Percentiles rank a stretch among this genome's conserved stretches.
These are phyloP conservation scores for Scleroderma citrinum DNA, from an alignment of 768 basidiomycete species.

Conservation along the genomic window DNA sequence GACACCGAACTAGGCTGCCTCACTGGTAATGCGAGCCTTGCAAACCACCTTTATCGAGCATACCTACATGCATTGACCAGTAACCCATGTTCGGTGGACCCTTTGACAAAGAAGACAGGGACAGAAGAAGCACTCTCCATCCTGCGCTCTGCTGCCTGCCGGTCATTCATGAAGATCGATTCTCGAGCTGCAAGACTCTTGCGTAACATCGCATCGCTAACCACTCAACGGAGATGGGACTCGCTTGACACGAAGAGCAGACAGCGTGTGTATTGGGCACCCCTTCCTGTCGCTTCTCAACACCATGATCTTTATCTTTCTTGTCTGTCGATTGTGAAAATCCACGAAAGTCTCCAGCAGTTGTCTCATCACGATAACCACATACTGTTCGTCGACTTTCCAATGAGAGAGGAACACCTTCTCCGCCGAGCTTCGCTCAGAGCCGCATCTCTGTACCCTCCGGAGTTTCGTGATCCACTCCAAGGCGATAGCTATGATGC, in stretches of 20 bases:
- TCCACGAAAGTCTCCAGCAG: conserved; percentile 2
- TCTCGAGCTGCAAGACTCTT: conserved; percentile 25
- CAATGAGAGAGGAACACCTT: conserved; percentile 6
- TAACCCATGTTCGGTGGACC: conserved; percentile 32
- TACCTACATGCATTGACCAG: conserved; percentile 40
- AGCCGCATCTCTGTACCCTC: conserved; percentile 9
- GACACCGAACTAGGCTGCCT: no score
- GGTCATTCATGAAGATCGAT: conserved; percentile 33
- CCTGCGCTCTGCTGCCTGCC: conserved; percentile 29
- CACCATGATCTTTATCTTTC: conserved; percentile 19
- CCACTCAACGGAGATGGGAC: conserved; percentile 30
- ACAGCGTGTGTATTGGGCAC: conserved; percentile 31
- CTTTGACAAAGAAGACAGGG: conserved; percentile 37
- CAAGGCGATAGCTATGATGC: background rate
- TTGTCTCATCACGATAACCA: conserved; percentile 5
- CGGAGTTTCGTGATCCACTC: conserved; percentile 2
- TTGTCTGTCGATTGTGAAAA: conserved; percentile 21
- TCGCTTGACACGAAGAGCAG: conserved; percentile 29
- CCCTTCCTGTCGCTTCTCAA: conserved; percentile 23
- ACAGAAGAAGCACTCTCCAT: no score
- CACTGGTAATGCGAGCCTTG: conserved; percentile 14
- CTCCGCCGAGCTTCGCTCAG: conserved; percentile 11
- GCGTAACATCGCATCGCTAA: conserved; percentile 25
- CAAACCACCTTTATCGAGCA: conserved; percentile 25
- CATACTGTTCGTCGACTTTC: conserved; percentile 9